Base-by-base conservation (phyloP, 2,329 filamentous ascomycete species). In the Rhytidhysteron rufulum region DNA sequence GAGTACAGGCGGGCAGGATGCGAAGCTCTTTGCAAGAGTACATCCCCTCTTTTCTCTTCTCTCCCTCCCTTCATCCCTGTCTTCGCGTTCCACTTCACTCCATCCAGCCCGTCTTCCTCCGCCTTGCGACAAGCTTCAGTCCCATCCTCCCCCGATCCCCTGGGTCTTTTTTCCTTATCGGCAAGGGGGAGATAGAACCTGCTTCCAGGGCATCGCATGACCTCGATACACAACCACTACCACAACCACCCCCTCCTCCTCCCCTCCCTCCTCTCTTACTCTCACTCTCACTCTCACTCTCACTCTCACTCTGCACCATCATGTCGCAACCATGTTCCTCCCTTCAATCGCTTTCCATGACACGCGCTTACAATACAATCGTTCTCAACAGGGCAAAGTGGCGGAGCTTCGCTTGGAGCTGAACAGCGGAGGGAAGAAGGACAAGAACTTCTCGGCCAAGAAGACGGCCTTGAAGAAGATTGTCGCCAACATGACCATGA, bases 401-500 rank as follows among this genome's bases (percentile, higher is more conserved):
- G 90, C 91, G 48, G 93, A 98, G 79, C 77, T 98, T 63, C 88
- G 93, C 66, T 81, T 86, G 65, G 93, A 98, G 75, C 80, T 98
- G 63, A 90, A 89, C 69, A 88, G 84, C 68, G 89, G 89, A 63
- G 85, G 87, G 53, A 96, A 95, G 76, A 98, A 97, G 74, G 93
- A 98, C 73, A 97, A 96, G 79, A 95, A 94, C 71, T 85, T 88
- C 70, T 79, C 85, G 32, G 82, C 82, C 51, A 98, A 97, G 77
- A 97, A 97, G 79, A 94, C 96, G 62, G 90, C 93, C 9, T 78
- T 98, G 48, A 98, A 98, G 79, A 96, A 96, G 78, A 97, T 98
- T 54, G 93, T 98, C 56, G 93, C 93, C 65, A 98, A 98, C 66
- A 98, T 98, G 93, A 98, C 93, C 50, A 98, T 98, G 93, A 97